Evolutionary conservation across 2,329 filamentous ascomycete species (phyloP), one percentile per base, ranked within the genome.

Genomic region (Pestalotiopsis sp.): DNA sequence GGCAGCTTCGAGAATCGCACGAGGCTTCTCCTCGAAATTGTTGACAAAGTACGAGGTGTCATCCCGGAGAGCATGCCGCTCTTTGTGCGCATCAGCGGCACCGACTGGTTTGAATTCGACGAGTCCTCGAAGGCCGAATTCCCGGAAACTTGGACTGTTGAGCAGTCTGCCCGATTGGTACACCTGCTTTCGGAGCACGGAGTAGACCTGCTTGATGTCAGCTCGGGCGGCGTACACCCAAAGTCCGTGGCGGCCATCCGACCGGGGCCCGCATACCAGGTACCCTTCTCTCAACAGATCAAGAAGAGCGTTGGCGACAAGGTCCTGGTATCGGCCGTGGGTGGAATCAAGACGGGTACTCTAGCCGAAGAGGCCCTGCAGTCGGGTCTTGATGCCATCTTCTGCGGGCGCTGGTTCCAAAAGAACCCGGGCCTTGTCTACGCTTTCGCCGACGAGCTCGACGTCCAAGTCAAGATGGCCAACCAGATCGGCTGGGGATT

Each of bases 1-100:
- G 91, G 91, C 2, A 87, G 83, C 59, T 91, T 92, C 71, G 90
- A 92, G 81, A 95, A 95, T 80, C 87, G 93, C 52, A 87, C 84
- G 0, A 86, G 93, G 0, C 79, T 97, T 5, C 85, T 87, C 0
- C 79, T 94, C 1, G 93, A 96, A 77, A 78, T 93, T 5, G 87
- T 90, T 2, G 88, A 93, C 17, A 79, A 87, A 7, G 85, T 88
- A 0, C 85, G 93, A 6, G 82, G 83, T 1, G 85, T 83, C 2
- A 90, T 93, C 2, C 90, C 91, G 0, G 80, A 87, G 23, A 78
- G 81, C 12, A 91, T 92, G 86, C 91, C 91, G 0, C 82, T 93
- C 0, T 89, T 93, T 76, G 80, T 92, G 17, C 86, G 91, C 31
- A 84, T 93, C 73, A 89, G 85, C 13, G 90, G 89, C 0, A 90